Conservation (phyloP, 1,284 basidiomycete genomes). For the Farysia itapuensis region DNA sequence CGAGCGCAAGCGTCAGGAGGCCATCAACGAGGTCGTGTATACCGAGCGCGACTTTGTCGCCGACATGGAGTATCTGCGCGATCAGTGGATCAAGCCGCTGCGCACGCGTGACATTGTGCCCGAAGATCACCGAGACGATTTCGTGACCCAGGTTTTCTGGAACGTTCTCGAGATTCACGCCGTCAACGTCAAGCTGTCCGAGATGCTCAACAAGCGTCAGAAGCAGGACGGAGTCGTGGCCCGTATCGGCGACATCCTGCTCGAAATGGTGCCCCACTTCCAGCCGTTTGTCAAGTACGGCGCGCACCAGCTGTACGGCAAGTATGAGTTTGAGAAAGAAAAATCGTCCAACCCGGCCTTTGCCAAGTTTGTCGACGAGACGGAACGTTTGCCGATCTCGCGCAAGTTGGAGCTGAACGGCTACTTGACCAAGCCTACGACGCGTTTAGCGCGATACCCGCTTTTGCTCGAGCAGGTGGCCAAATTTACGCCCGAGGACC, state of each 20-base stretch:
- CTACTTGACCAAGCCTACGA: constrained; percentile 95
- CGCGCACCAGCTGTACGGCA: constrained; percentile 94
- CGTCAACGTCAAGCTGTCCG: constrained; percentile 84
- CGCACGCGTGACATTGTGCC: constrained; percentile 75
- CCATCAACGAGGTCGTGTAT: constrained; percentile 98
- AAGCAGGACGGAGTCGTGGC: constrained; percentile 91
- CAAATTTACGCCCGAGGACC: constrained; percentile 90
- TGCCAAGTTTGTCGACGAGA: constrained; percentile 89
- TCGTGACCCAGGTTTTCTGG: constrained; percentile 95
- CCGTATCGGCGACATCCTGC: constrained; percentile 84
- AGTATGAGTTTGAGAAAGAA: constrained; percentile 99
- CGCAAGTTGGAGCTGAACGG: constrained; percentile 96
- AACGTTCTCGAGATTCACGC: constrained; percentile 91
- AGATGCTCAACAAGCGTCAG: constrained; percentile 92
- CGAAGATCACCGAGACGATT: constrained; percentile 75
- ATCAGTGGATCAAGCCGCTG: constrained; percentile 85
- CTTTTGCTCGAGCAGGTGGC: constrained; percentile 86
- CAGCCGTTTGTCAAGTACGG: constrained; percentile 90
- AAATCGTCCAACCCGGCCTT: constrained; percentile 91
- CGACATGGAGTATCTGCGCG: constrained; percentile 95
- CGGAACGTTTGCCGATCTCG: constrained; percentile 89
- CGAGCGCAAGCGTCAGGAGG: constrained; percentile 96
- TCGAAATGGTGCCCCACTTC: constrained; percentile 86
- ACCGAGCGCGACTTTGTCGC: constrained; percentile 97
- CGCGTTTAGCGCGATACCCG: constrained; percentile 92